A percentile compares a stretch with the other conserved stretches of the same genome.
Evolutionary conservation across 1,284 basidiomycete genomes (phyloP).

Genomic region (Tausonia pullulans): DNA sequence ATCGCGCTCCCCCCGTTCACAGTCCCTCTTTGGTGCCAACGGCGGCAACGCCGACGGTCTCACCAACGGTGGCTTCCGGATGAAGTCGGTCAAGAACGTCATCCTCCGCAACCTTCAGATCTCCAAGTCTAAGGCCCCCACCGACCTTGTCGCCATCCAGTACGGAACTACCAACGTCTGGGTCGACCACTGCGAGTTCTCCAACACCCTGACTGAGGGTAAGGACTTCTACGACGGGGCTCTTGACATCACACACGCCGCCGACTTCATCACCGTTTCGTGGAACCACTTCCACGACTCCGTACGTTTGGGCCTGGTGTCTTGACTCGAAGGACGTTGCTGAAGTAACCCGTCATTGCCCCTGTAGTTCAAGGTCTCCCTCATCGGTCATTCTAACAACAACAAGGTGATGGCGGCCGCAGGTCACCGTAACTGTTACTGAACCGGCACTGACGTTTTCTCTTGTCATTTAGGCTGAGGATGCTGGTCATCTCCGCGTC

Average conservation of each 20-base stretch:
- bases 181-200: conserved; percentile 18
- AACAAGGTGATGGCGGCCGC: conserved; percentile 14
- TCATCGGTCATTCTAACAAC: conserved; percentile 23
- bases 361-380: neutral
- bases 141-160: conserved; percentile 25
- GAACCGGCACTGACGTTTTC: neutral
- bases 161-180: conserved; percentile 25
- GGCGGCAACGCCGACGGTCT: neutral
- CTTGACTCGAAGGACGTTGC: neutral
- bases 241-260: conserved; percentile 22
- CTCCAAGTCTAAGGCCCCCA: conserved; percentile 22
- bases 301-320: neutral
- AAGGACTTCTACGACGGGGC: conserved; percentile 24
- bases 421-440: neutral
- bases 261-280: conserved; percentile 18
- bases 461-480: conserved; percentile 13
- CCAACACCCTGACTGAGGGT: neutral
- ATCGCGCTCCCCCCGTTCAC: neutral
- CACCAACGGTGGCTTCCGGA: neutral
- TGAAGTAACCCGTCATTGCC: neutral
- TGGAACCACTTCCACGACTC: neutral
- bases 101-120: conserved; percentile 26
- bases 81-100: conserved; percentile 22
- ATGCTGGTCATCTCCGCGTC: conserved; percentile 21
- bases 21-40: neutral